A percentile compares a stretch with the other conserved stretches of the same genome.
Conservation (phyloP, 1,284 basidiomycete genomes). For the Hortiboletus rubellus region DNA sequence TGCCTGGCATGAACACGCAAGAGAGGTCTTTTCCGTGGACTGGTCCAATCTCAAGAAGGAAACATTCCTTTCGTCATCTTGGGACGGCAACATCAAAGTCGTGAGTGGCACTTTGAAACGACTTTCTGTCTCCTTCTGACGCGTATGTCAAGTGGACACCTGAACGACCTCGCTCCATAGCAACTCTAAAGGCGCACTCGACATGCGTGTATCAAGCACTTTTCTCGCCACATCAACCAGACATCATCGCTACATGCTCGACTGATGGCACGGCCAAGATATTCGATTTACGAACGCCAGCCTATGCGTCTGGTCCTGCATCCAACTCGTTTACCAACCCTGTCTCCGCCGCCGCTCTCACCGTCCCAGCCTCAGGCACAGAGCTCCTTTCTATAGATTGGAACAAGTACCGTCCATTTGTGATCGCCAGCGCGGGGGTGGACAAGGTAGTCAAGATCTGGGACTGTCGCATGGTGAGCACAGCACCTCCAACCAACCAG, state of each 20-base stretch:
- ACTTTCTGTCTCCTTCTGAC: neutral
- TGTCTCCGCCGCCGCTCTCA: constrained; percentile 62
- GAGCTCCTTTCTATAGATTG: constrained; percentile 84
- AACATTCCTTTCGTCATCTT: constrained; percentile 84
- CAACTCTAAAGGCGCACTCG: constrained; percentile 80
- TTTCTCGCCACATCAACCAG: constrained; percentile 90
- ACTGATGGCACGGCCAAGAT: constrained; percentile 82
- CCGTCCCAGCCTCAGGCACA: constrained; percentile 66
- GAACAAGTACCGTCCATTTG: constrained; percentile 88
- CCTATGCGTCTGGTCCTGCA: constrained; percentile 46
- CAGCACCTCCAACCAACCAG: constrained; percentile 42
- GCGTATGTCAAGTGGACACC: constrained; percentile 74
- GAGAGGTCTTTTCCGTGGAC: constrained; percentile 93
- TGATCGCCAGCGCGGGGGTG: constrained; percentile 79
- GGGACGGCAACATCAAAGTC: constrained; percentile 91
- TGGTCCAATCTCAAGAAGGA: constrained; percentile 97
- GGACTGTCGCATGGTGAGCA: constrained; percentile 81
- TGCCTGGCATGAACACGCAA: constrained; percentile 91
- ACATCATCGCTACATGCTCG: constrained; percentile 79
- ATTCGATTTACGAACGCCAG: constrained; percentile 71
- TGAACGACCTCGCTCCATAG: constrained; percentile 72
- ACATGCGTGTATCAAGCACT: constrained; percentile 87
- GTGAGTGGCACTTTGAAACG: constrained; percentile 47
- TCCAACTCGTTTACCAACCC: constrained; percentile 61
- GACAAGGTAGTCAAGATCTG: constrained; percentile 81